Conservation (phyloP, 495 filamentous ascomycete genomes). For the Aspergillus kassunensis region DNA sequence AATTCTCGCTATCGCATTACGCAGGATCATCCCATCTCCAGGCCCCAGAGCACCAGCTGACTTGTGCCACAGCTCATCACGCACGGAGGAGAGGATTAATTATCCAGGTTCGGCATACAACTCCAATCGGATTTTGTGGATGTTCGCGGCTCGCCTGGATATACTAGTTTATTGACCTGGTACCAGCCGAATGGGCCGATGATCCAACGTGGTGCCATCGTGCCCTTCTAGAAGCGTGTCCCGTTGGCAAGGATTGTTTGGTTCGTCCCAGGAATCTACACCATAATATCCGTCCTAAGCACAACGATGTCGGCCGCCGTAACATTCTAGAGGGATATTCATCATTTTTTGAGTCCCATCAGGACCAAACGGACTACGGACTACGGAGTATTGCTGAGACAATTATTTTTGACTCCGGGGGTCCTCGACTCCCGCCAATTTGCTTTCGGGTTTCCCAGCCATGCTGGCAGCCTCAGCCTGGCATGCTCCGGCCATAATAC, state of each 20-base stretch:
- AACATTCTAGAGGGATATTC: too few species aligned
- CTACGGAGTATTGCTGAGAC: too few species aligned
- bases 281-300: not conserved
- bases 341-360: too few species aligned
- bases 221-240: constrained; percentile 12
- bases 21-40: constrained; percentile 15
- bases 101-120: constrained; percentile 1
- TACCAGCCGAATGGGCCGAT: not conserved
- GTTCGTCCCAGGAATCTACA: not conserved
- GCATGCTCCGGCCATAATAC: not conserved
- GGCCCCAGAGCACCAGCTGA: not conserved
- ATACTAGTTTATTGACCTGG: too few species aligned
- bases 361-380: too few species aligned
- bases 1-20: constrained; percentile 15
- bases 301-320: not conserved
- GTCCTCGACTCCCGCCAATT: too few species aligned
- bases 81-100: too few species aligned
- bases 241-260: constrained; percentile 3
- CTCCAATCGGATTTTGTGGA: constrained; percentile 1
- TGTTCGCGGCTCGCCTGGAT: not conserved
- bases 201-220: not conserved
- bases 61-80: constrained; percentile 5
- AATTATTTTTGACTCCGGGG: too few species aligned
- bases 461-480: too few species aligned
- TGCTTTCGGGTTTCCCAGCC: too few species aligned